Evolutionary conservation across 2,329 filamentous ascomycete genomes (phyloP), one percentile per base, ranked within the genome.

Genomic region (Colletotrichum sp.): DNA sequence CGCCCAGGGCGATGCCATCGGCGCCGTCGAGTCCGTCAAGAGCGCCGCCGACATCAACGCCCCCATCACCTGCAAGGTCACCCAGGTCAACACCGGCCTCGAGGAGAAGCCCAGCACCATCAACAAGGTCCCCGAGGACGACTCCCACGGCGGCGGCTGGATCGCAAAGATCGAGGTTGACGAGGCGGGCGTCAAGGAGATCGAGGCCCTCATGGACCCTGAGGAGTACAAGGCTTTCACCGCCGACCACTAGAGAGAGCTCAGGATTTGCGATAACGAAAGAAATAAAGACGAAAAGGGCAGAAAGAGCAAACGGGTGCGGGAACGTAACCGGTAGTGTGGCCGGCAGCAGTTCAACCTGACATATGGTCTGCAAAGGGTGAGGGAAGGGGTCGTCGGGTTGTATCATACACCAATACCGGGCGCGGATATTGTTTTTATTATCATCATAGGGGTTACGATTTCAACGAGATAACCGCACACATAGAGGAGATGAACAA

Each of bases 1-100:
- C 77, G 86, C 87, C 75, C 91, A 93, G 73, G 96, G 96, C 81
- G 96, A 99, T 83, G 90, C 94, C 79, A 94, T 99, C 80, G 97
- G 97, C 80, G 96, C 96, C 76, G 96, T 99, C 81, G 97, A 99
- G 89, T 98, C 96, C 4, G 97, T 99, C 86, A 99, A 99, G 90
- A 97, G 94, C 78, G 97, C 97, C n/a, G 96, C 95, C 78, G 97
- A 99, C 85, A 98, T 99, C 89, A 94, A 98, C 88, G 93, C 95
- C 16, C 97, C 97, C 22, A 91, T 98, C 79, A 88, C 90, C 68
- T 96, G 96, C 83, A 94, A 88, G 80, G 92, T 99, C 77, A 90
- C 92, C 48, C 91, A 94, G 82, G 89, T 93, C 81, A 99, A 99
- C 88, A 82, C 83, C 13, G 83, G 89, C 76, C 90, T 99, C 77